Evolutionary conservation across 2,329 filamentous ascomycete genomes (phyloP), one percentile per base, ranked within the genome.

Genomic region (Ophiobolus disseminans): DNA sequence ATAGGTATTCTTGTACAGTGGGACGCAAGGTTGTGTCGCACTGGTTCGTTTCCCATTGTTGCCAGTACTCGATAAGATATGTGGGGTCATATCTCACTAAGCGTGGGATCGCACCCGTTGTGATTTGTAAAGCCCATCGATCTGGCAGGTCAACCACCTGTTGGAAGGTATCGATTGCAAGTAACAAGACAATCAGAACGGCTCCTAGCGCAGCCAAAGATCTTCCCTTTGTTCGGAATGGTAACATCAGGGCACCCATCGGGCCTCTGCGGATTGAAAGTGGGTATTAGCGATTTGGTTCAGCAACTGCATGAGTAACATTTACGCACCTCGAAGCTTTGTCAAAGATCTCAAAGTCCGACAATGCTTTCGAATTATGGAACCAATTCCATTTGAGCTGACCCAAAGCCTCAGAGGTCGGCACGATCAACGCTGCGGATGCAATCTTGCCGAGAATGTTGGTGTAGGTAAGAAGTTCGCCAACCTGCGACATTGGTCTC

Each of bases 311-410:
- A 13, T 14, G 8, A 14, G n/a, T 5, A 14, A 14, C 25, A 28
- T 10, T 28, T 32, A 32, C 9, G 0, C 48, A 50, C 7, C 58
- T 25, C 0, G 59, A 56, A 1, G 59, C 52, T 9, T 62, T 62
- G 17, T 68, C 64, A 8, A 69, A 69, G 3, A 62, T 57, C n/a
- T 70, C 64, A 11, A 69, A 68, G 23, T 70, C 67, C 55, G 59
- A 62, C 37, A 69, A 60, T 1, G 49, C 53, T 4, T 42, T 53
- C 1, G 60, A 53, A 0, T 42, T 26, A 1, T 51, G 22, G 9
- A 60, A 58, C 62, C 66, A 67, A 5, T 45, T 49, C 58, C 66
- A 69, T 32, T 68, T 68, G 2, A 66, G 39, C 17, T 68, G 63
- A 0, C 63, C 63, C 0, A 68, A 42, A 2, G 58, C 62, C 40